phyloP scores from a whole-genome alignment of 345 rosid species.

The Dimocarpus longan region DNA sequence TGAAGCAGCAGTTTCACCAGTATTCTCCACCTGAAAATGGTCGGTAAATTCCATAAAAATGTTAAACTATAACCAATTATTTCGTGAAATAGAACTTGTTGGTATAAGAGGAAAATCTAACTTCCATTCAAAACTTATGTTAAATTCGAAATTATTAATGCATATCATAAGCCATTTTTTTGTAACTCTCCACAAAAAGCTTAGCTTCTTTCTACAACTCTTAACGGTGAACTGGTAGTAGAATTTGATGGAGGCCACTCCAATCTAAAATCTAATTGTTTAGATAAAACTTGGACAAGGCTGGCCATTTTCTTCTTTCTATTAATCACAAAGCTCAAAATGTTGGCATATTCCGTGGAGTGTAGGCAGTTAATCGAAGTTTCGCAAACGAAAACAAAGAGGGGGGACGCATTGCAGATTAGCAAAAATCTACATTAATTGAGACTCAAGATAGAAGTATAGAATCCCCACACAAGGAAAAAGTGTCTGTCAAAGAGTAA shows the following conservation, averaged over 20 bases:
- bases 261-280: neutral
- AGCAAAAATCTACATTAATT: neutral
- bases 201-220: neutral
- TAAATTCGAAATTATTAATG: neutral
- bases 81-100: neutral
- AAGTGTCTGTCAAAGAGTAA: neutral
- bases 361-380: neutral
- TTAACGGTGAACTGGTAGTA: neutral
- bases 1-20: constrained; percentile 60
- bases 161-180: neutral
- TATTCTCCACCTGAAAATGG: constrained; percentile 71
- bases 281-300: neutral
- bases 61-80: neutral
- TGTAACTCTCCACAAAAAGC: neutral
- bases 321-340: neutral
- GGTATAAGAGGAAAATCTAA: neutral
- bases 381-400: neutral
- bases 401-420: neutral
- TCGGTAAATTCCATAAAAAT: constrained; percentile 10
- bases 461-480: neutral
- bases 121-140: neutral
- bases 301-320: neutral
- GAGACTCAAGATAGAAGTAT: neutral
- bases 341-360: neutral
- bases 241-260: neutral